These are phyloP conservation scores for Sistotremastrum niveocremeum DNA, from an alignment of 768 basidiomycete genomes.

Conservation along the genomic window DNA sequence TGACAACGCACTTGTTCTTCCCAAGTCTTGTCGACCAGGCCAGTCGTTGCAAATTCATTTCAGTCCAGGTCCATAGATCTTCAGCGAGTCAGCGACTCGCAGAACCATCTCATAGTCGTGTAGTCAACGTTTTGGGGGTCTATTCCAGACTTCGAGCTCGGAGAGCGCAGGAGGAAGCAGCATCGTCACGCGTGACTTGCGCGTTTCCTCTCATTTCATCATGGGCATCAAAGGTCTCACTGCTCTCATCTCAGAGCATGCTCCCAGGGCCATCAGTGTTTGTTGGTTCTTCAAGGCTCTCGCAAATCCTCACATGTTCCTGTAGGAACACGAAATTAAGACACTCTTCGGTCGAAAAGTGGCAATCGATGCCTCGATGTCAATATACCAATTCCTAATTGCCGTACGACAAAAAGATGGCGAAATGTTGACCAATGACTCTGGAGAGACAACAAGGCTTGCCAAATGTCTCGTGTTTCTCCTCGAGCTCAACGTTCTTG, in stretches of 20 bases:
- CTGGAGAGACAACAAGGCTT: slow-evolving; percentile 85
- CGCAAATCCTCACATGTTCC: background rate
- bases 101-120: no score
- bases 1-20: no score
- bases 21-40: no score
- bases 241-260: slow-evolving; percentile 75
- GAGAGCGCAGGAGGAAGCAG: no score
- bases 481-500: background rate
- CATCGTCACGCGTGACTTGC: no score
- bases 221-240: slow-evolving; percentile 98
- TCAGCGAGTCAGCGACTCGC: no score
- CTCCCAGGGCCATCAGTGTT: slow-evolving; percentile 64
- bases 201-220: background rate
- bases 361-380: slow-evolving; percentile 97
- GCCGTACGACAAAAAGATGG: slow-evolving; percentile 95
- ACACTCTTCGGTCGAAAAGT: slow-evolving; percentile 97
- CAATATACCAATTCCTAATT: slow-evolving; percentile 94
- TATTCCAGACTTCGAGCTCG: no score
- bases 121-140: no score
- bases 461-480: background rate
- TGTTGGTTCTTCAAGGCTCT: background rate
- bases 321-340: slow-evolving; percentile 84
- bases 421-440: slow-evolving; percentile 93
- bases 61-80: no score
- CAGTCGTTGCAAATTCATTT: no score